Base-by-base conservation (phyloP, 257 asterid genomes). In the Orobanche coerulescens region DNA sequence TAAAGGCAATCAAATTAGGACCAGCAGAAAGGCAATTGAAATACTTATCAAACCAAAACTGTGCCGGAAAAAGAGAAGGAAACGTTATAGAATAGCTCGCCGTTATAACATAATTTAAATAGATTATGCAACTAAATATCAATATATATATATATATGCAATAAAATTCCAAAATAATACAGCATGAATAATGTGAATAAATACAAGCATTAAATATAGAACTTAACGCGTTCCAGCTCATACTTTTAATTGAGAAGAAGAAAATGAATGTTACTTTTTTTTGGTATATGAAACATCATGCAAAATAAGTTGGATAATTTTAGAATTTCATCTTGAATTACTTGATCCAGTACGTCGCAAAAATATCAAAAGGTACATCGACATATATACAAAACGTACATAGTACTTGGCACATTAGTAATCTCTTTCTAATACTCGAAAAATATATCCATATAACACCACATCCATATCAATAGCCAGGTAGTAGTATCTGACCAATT, bases 1-100 rank as follows among this genome's bases (percentile, higher is more conserved):
- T 64, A 84, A 67, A 7, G 19, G 28, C 3, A 47, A 19, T 47
- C n/a, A 47, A 47, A 47, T 47, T 47, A 43, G 14, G 5, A 12
- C 46, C 46, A 11, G 46, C 46, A 11, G 46, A 18, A 39, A 39
- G 14, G 46, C 18, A 18, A 39, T 39, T 39, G 46, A 39, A 39
- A 39, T 3, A 13, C 4, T 12, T 12, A 39, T 39, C 4, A 44
- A 44, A 44, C 12, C 24, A 44, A 24, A 44, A 44, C 9, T 2
- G 24, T 5, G 19, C 18, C 46, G 1, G 10, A 16, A 44, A 44
- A 43, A 22, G 10, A 44, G 7, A 44, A 30, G 36, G 36, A 30
- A 30, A 1, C 4, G 36, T 9, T 37, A 37, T 37, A 37, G 49
- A n/a, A 4, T 43, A 43, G 49, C 49, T 14, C 22, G 2, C 9